phyloP scores from a whole-genome alignment of 305 asterid genomes.

The Withania somnifera region DNA sequence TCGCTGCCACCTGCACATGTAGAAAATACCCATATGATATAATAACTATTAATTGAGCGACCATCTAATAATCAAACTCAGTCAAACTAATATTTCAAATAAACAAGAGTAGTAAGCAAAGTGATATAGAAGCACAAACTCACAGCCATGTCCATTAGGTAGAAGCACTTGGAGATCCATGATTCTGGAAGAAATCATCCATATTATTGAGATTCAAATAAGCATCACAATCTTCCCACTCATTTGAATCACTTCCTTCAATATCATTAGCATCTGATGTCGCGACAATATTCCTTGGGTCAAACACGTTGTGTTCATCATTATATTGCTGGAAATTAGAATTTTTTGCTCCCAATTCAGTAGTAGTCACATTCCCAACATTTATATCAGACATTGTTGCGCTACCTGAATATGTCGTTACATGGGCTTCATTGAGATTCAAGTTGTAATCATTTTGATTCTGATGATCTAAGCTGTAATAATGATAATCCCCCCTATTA shows the following conservation, averaged over 20 bases:
- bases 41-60: background rate
- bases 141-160: background rate
- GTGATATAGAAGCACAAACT: background rate
- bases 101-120: background rate
- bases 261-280: background rate
- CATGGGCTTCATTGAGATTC: background rate
- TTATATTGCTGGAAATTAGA: background rate
- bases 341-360: background rate
- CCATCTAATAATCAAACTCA: no score
- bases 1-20: background rate
- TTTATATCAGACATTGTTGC: background rate
- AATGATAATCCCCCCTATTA: background rate
- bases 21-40: no score
- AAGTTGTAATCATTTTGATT: background rate
- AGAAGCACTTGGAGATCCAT: background rate
- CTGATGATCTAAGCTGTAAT: background rate
- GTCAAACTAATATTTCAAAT: background rate
- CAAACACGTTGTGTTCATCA: background rate
- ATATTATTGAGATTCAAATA: background rate
- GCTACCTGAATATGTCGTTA: background rate
- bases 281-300: background rate
- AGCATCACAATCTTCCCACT: background rate
- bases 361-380: background rate
- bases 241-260: background rate
- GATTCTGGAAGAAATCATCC: background rate